Evolutionary conservation across 176 grass and related monocot species (phyloP).

Genomic region (Bothriochloa decipiens): DNA sequence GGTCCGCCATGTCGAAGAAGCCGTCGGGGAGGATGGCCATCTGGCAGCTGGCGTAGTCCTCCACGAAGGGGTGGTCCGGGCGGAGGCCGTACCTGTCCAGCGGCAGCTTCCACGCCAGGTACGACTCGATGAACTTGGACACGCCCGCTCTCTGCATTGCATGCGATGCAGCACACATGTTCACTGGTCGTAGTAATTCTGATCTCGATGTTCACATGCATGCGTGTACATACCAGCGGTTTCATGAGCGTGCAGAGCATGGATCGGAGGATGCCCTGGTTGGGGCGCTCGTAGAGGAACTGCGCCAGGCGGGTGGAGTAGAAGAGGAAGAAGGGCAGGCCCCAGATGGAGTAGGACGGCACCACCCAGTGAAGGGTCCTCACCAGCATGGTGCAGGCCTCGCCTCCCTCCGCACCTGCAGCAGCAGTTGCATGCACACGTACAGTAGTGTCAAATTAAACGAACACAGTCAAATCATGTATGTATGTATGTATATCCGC

Average conservation of each 20-base stretch:
- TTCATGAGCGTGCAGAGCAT: slow-evolving; percentile 67
- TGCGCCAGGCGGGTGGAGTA: slow-evolving; percentile 85
- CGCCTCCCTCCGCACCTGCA: slow-evolving; percentile 66
- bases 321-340: slow-evolving; percentile 93
- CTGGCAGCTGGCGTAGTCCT: slow-evolving; percentile 97
- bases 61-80: slow-evolving; percentile 91
- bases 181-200: too few relatives aligned
- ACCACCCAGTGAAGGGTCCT: slow-evolving; percentile 93
- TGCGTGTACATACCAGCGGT: slow-evolving; percentile 63
- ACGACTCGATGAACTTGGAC: slow-evolving; percentile 96
- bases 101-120: slow-evolving; percentile 87
- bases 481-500: too few relatives aligned
- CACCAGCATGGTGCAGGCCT: slow-evolving; percentile 89
- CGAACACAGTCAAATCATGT: background rate
- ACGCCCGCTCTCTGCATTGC: slow-evolving; percentile 63
- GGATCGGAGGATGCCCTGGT: slow-evolving; percentile 67
- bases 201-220: too few relatives aligned
- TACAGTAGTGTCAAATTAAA: background rate
- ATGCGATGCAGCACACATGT: too few relatives aligned
- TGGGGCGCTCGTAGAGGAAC: slow-evolving; percentile 84
- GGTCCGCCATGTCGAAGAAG: slow-evolving; percentile 92
- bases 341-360: slow-evolving; percentile 98
- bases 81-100: slow-evolving; percentile 80
- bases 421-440: background rate
- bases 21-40: slow-evolving; percentile 95